Percentiles rank a stretch among this genome's conserved stretches.
Conservation (phyloP, 345 rosid genomes). For the Heritiera littoralis region DNA sequence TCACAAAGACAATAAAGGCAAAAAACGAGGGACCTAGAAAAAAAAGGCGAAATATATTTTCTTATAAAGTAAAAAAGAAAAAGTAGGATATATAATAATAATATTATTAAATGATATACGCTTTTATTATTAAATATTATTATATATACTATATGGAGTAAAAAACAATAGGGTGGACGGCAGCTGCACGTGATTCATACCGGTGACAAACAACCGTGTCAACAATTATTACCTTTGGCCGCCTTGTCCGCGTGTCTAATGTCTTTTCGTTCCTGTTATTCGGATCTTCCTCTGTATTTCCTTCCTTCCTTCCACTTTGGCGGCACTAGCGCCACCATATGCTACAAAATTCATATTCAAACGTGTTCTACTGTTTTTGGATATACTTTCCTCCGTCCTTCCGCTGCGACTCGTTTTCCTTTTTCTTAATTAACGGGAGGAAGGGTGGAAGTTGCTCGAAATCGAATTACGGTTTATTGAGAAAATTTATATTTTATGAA, state of each 20-base stretch:
- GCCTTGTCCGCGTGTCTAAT: neutral
- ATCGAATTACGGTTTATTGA: too few relatives aligned
- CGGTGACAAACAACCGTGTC: neutral
- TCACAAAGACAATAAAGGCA: neutral
- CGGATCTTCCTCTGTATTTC: neutral
- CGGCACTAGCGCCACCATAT: neutral
- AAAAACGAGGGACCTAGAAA: neutral
- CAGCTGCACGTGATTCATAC: conserved; percentile 11
- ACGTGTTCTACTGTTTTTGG: neutral
- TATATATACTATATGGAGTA: neutral
- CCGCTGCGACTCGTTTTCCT: neutral
- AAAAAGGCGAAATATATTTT: neutral
- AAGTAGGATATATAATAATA: too few relatives aligned
- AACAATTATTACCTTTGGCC: neutral
- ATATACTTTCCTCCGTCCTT: neutral
- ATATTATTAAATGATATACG: too few relatives aligned
- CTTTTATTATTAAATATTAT: too few relatives aligned
- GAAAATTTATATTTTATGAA: too few relatives aligned
- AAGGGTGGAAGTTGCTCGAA: too few relatives aligned
- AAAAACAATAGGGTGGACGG: neutral
- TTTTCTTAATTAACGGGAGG: too few relatives aligned
- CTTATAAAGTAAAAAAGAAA: neutral
- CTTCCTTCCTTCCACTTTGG: conserved; percentile 1
- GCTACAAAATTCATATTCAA: neutral
- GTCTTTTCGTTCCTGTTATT: neutral